phyloP scores from a whole-genome alignment of 352 stramenopile species.

The Phytopythium chamaehyphon region DNA sequence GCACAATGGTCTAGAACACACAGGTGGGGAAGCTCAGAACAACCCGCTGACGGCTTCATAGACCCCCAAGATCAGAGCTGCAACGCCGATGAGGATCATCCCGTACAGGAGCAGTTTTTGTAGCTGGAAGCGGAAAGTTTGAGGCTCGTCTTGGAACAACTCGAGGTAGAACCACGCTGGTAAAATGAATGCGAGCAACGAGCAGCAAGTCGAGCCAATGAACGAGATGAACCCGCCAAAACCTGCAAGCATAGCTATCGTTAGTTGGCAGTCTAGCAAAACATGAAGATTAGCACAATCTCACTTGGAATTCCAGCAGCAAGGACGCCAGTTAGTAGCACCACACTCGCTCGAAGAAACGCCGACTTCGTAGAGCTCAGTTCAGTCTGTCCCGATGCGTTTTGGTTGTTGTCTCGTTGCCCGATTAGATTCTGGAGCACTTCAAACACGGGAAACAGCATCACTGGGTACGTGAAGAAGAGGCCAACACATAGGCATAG shows the following conservation, averaged over 20 bases:
- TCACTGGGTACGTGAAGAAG: conserved; percentile 92
- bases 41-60: conserved; percentile 24
- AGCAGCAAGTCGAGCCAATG: conserved; percentile 89
- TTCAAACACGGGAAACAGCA: conserved; percentile 92
- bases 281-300: neutral
- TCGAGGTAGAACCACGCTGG: conserved; percentile 82
- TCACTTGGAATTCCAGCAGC: conserved; percentile 72
- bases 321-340: conserved; percentile 74
- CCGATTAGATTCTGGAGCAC: conserved; percentile 41
- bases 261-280: neutral
- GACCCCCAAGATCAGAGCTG: conserved; percentile 31
- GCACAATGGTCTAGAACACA: too few species aligned
- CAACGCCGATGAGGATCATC: conserved; percentile 33
- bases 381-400: conserved; percentile 8
- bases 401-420: conserved; percentile 4
- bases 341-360: conserved; percentile 50
- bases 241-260: conserved; percentile 26
- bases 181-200: conserved; percentile 87
- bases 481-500: conserved; percentile 82
- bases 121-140: conserved; percentile 12
- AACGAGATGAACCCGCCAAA: conserved; percentile 92
- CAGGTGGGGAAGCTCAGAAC: conserved; percentile 17
- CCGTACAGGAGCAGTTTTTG: conserved; percentile 25
- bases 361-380: conserved; percentile 14
- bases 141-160: conserved; percentile 44